These are phyloP conservation scores for Acacia pycnantha DNA, from an alignment of 331 rosid genomes.

Conservation along the genomic window DNA sequence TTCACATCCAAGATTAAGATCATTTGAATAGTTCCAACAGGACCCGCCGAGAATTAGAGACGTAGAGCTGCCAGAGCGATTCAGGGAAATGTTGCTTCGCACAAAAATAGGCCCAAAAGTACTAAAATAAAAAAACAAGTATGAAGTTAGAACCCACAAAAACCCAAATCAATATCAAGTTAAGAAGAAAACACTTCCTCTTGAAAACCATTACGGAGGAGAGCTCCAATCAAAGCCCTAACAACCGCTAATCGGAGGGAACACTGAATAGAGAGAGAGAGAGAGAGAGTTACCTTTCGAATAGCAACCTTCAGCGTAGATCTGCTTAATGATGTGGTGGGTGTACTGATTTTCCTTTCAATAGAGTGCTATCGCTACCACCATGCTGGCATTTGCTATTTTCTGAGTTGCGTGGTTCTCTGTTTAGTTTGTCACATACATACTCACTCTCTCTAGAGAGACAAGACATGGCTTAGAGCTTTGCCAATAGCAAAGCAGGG, in stretches of 20 bases:
- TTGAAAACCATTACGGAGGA: slow-evolving; percentile 29
- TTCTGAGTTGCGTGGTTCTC: slow-evolving; percentile 24
- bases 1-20: slow-evolving; percentile 37
- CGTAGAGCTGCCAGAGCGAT: background rate
- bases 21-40: background rate
- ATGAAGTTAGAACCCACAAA: slow-evolving; percentile 15
- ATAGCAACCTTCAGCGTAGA: slow-evolving; percentile 74
- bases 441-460: slow-evolving; percentile 32
- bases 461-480: slow-evolving; percentile 47
- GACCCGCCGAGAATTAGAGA: background rate
- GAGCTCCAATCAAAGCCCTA: slow-evolving; percentile 38
- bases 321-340: slow-evolving; percentile 49
- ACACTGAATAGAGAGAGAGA: slow-evolving; percentile 23
- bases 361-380: slow-evolving; percentile 32
- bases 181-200: slow-evolving; percentile 10
- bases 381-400: slow-evolving; percentile 38
- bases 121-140: slow-evolving; percentile 18
- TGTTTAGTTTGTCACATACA: slow-evolving; percentile 16
- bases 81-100: slow-evolving; percentile 9
- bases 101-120: slow-evolving; percentile 18
- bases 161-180: slow-evolving; percentile 24
- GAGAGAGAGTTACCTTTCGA: slow-evolving; percentile 43
- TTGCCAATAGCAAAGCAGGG: slow-evolving; percentile 55
- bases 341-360: slow-evolving; percentile 13
- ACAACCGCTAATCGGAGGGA: slow-evolving; percentile 38